These are phyloP conservation scores for Tephrocybe sp. DNA, from an alignment of 768 basidiomycete species.

Conservation along the genomic window DNA sequence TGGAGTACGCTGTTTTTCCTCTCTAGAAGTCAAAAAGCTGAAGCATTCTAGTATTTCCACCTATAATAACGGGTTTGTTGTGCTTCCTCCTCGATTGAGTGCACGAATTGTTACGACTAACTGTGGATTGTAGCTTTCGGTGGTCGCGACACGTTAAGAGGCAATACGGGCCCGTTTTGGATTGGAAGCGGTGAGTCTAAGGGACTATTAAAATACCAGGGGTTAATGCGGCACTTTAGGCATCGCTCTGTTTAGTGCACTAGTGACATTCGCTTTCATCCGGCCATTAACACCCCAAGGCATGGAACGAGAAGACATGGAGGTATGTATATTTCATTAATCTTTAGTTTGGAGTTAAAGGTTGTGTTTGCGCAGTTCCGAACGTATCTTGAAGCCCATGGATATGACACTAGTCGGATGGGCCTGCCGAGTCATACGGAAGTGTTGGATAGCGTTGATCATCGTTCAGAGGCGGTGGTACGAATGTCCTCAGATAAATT, in stretches of 20 bases:
- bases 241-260: conserved; percentile 75
- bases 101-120: not conserved
- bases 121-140: conserved; percentile 49
- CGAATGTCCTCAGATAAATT: too few relatives aligned
- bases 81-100: not conserved
- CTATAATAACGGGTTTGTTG: conserved; percentile 54
- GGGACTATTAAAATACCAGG: not conserved
- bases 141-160: conserved; percentile 43
- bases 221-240: conserved; percentile 24
- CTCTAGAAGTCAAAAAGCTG: not conserved
- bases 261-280: conserved; percentile 70
- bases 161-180: conserved; percentile 87
- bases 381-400: conserved; percentile 71
- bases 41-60: conserved; percentile 49
- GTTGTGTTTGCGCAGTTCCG: conserved; percentile 54
- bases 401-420: conserved; percentile 58
- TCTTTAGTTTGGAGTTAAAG: not conserved
- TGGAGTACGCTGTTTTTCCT: conserved; percentile 50
- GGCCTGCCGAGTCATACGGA: not conserved
- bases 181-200: conserved; percentile 55
- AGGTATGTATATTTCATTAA: not conserved
- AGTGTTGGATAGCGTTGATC: not conserved
- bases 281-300: conserved; percentile 72
- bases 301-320: conserved; percentile 56
- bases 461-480: too few relatives aligned